Percentiles rank a stretch among this genome's conserved stretches.
phyloP scores from a whole-genome alignment of 2,329 filamentous ascomycete species.

The Passalora sequoiae region DNA sequence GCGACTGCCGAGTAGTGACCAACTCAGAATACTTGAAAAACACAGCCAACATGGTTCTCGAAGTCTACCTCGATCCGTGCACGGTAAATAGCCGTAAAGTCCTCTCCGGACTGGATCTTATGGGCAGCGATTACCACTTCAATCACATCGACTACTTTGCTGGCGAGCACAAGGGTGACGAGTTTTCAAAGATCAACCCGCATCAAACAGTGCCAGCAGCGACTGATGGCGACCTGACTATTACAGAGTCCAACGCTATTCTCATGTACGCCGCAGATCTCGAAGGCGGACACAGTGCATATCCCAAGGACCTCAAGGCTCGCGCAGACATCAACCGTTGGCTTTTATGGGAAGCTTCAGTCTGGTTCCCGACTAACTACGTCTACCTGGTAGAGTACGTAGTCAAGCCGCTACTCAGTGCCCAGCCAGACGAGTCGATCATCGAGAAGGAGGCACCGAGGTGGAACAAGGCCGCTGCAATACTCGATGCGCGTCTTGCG shows the following conservation, averaged over 20 bases:
- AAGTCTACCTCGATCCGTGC: conserved; percentile 38
- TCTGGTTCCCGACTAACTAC: conserved; percentile 41
- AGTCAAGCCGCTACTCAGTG: conserved; percentile 38
- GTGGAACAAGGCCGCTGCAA: conserved; percentile 35
- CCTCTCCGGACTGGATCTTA: conserved; percentile 37
- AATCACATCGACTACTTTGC: conserved; percentile 39
- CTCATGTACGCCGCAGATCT: conserved; percentile 39
- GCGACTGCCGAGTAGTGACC: too few relatives aligned
- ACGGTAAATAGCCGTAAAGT: conserved; percentile 42
- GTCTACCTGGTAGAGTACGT: conserved; percentile 40
- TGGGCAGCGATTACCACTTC: conserved; percentile 35
- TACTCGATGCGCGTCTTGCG: conserved; percentile 36
- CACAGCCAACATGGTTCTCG: conserved; percentile 23
- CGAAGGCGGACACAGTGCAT: conserved; percentile 28
- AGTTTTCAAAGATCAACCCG: conserved; percentile 37
- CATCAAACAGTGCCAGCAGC: conserved; percentile 39
- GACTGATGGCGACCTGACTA: conserved; percentile 35
- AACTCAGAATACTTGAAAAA: not conserved
- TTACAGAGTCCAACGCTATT: conserved; percentile 43
- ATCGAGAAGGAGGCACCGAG: conserved; percentile 34
- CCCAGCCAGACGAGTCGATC: conserved; percentile 34
- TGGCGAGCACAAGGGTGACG: conserved; percentile 36
- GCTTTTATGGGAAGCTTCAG: conserved; percentile 41
- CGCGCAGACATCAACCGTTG: conserved; percentile 39
- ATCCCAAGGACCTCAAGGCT: conserved; percentile 38